Base-by-base conservation (phyloP, 306 rosid species). In the Dicorynia guianensis region DNA sequence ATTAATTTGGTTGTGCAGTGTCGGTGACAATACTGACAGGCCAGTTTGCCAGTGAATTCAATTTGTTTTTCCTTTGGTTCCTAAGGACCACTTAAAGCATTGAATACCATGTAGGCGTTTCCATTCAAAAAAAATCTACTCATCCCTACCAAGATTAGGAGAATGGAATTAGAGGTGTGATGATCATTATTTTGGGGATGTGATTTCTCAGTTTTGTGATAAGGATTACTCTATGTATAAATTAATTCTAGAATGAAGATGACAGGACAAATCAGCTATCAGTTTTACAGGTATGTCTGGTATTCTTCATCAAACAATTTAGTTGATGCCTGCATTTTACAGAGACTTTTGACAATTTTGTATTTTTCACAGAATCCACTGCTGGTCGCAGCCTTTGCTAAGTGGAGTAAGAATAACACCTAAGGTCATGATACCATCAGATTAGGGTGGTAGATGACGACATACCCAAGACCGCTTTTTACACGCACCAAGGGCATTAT, bases 21-120 rank as follows among this genome's bases (percentile, higher is more conserved):
- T 18, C 52, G 18, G 14, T 48, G 74, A 44, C 15, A 59, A 76
- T 56, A 18, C 43, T 79, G 76, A 77, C 30, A 30, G 56, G 47
- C 46, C 35, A 40, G 38, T 42, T 72, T 11, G n/a, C 53, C 44
- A 1, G 35, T 3, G 73, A 11, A 65, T 52, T 75, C 33, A 30
- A 66, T n/a, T 43, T 58, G 71, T 54, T 36, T 9, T 19, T 58
- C 34, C 40, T 25, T 52, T 48, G 61, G 42, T 64, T 70, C 11
- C 3, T 5, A 39, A 25, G 58, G 15, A 56, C 33, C 50, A 49
- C 60, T 1, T 48, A 67, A 54, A 13, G 43, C 72, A 52, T 55
- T 39, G 46, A 18, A 53, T 46, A 75, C 5, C 53, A 39, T 39
- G 13, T 59, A 43, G 62, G 12, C 61, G 61, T 50, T 44, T 53